Evolutionary conservation across 768 basidiomycete genomes (phyloP), one percentile per base, ranked within the genome.

Genomic region (Mycena crocata): DNA sequence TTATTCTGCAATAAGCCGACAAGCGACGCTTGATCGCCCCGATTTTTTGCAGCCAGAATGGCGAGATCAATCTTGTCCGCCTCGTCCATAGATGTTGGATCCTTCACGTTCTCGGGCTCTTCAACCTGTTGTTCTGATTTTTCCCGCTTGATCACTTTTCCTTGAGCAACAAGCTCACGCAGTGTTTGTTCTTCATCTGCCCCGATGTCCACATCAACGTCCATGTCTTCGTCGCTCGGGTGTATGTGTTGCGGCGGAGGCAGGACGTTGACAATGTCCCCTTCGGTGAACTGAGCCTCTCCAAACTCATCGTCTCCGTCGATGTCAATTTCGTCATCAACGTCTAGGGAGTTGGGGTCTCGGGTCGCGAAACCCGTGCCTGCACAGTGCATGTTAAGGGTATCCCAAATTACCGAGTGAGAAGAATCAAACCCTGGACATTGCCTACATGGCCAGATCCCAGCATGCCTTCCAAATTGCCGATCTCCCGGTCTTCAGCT

Each of bases 261-360:
- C 28, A 69, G 42, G 3, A 77, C 74, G 51, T 80, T 80, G 15
- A 92, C 77, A 35, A 94, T 80, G 71, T 94, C 93, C 3, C 83
- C 83, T 75, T 94, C 93, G 13, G 88, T 90, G 75, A 95, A 95
- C 73, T 95, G 93, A 0, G 85, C 83, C 21, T 86, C 85, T 1
- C 93, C 93, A 72, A 88, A 95, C 64, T 95, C 93, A 13, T 94
- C 82, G 49, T 93, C 93, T 21, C 91, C 93, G 32, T 65, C 64
- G 35, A 65, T 58, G 50, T 65, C 64, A 21, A 65, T 58, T 62
- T 95, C 93, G 8, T 94, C 82, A 42, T 95, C 93, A 2, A 92
- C 84, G 64, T 93, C 92, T 64, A 84, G 79, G 21, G 84, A 81
- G n/a, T 82, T 75, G 28, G 78, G 79, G 66, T 87, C 81, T 42